Evolutionary conservation across 257 asterid genomes (phyloP).

Genomic region (Solanum phureja): DNA sequence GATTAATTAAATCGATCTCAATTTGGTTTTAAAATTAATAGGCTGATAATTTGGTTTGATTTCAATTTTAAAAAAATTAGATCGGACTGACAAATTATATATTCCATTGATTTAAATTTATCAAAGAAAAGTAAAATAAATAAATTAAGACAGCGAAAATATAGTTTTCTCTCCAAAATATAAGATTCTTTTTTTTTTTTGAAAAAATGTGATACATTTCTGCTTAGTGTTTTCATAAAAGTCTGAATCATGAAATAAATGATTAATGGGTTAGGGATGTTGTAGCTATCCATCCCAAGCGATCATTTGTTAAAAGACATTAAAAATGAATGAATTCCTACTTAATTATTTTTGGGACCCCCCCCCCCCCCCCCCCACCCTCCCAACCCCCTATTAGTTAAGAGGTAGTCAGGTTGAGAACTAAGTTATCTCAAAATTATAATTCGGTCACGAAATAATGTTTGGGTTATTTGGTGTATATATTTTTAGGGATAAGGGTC

Average conservation of each 20-base stretch:
- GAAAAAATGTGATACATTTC: not conserved
- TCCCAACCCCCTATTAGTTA: too few species aligned
- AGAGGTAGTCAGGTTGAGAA: not conserved
- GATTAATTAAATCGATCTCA: too few species aligned
- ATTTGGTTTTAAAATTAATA: too few species aligned
- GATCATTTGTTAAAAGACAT: not conserved
- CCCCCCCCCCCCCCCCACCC: not conserved
- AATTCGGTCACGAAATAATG: fast-evolving
- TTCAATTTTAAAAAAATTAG: too few species aligned
- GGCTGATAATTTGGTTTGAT: too few species aligned
- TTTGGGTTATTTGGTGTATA: not conserved
- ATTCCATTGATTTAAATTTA: too few species aligned
- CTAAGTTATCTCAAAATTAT: too few species aligned
- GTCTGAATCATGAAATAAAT: not conserved
- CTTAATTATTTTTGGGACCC: slow-evolving; percentile 26
- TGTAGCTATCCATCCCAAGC: not conserved
- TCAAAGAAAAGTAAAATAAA: too few species aligned
- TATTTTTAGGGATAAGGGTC: too few species aligned
- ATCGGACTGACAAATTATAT: too few species aligned
- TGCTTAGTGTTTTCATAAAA: not conserved
- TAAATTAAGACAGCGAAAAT: too few species aligned
- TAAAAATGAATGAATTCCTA: not conserved
- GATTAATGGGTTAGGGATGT: not conserved
- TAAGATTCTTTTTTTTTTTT: not conserved
- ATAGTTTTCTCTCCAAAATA: not conserved